Evolutionary conservation across 1,284 basidiomycete species (phyloP).

Genomic region (Ustilago xerochloae): DNA sequence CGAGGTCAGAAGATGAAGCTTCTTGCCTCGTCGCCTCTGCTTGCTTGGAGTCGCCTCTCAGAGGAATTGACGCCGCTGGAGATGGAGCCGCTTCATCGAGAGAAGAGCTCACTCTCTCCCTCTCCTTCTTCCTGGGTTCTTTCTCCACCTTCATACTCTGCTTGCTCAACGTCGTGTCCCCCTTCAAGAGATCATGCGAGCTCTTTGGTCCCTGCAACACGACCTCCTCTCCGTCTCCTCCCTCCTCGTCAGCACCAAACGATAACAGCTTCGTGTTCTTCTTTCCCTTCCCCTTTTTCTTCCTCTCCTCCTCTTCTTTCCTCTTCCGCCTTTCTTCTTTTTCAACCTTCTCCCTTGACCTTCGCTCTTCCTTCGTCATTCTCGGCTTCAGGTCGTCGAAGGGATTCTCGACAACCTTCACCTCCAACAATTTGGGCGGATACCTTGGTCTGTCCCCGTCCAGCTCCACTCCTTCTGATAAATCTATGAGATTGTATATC

Average conservation of each 20-base stretch:
- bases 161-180: constrained; percentile 54
- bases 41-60: no score
- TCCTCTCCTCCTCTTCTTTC: constrained; percentile 24
- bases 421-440: constrained; percentile 85
- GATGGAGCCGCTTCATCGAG: not conserved
- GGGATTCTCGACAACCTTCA: constrained; percentile 89
- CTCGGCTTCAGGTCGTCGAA: constrained; percentile 93
- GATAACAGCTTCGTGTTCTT: constrained; percentile 56
- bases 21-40: not conserved
- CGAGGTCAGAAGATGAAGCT: not conserved
- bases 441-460: constrained; percentile 83
- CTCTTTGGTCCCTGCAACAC: constrained; percentile 52
- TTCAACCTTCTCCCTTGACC: constrained; percentile 80
- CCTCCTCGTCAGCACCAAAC: constrained; percentile 62
- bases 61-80: not conserved
- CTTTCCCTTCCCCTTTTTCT: constrained; percentile 44
- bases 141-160: constrained; percentile 5
- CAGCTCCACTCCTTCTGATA: constrained; percentile 83
- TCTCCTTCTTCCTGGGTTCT: not conserved
- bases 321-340: constrained; percentile 74
- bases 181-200: constrained; percentile 60
- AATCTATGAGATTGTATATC: constrained; percentile 71
- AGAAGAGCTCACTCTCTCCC: not conserved
- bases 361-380: constrained; percentile 91
- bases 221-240: constrained; percentile 30